Conservation (phyloP, 495 filamentous ascomycete species). For the Penicillium paradoxum region DNA sequence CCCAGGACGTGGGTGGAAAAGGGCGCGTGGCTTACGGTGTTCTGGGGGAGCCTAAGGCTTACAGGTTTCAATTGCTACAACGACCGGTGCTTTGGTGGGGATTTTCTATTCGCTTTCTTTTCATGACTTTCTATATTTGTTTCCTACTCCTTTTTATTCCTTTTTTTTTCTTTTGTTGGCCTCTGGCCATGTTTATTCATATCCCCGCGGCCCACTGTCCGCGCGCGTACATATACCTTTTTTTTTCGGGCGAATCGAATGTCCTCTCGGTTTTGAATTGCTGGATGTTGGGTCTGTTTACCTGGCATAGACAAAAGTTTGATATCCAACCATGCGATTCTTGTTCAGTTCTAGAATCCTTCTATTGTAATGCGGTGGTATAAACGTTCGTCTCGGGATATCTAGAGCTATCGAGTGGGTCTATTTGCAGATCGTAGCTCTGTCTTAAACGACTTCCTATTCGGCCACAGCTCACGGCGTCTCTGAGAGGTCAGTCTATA, state of each 20-base stretch:
- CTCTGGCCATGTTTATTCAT: constrained; percentile 7
- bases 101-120: constrained; percentile 12
- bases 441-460: background rate
- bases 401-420: background rate
- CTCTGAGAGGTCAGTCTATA: too few relatives aligned
- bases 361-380: too few relatives aligned
- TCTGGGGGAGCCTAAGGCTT: constrained; percentile 17
- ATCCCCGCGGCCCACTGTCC: constrained; percentile 14
- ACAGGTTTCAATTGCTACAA: constrained; percentile 27
- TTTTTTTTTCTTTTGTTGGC: background rate
- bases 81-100: constrained; percentile 23
- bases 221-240: constrained; percentile 20
- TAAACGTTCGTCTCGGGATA: too few relatives aligned
- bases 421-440: background rate
- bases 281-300: background rate
- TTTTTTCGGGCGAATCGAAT: constrained; percentile 7
- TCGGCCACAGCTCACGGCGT: too few relatives aligned
- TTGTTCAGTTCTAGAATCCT: background rate
- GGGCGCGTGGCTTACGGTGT: constrained; percentile 32
- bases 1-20: constrained; percentile 18
- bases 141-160: background rate
- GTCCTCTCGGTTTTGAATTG: background rate
- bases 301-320: constrained; percentile 2
- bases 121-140: background rate
- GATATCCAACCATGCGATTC: constrained; percentile 1